Conservation (phyloP, 768 basidiomycete species). For the Megacollybia marginata region DNA sequence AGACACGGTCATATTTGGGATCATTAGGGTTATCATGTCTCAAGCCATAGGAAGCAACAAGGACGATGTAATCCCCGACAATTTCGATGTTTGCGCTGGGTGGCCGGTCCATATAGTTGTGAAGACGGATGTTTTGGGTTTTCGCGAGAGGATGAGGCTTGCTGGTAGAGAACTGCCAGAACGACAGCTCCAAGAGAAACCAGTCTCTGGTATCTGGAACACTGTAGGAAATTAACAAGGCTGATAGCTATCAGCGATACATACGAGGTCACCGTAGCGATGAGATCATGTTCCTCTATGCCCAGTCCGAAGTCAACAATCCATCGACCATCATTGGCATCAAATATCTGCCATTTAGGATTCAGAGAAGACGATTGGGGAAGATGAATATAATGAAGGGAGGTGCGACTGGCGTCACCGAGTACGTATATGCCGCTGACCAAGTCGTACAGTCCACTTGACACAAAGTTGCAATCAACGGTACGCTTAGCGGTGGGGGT, state of each 20-base stretch:
- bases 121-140: not conserved
- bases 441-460: not conserved
- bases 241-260: not conserved
- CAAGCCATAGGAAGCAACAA: not conserved
- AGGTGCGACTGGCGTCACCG: not conserved
- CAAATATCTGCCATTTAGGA: not conserved
- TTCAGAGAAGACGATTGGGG: not conserved
- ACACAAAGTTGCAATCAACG: not conserved
- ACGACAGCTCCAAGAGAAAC: not conserved
- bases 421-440: not conserved
- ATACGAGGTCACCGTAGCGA: not conserved
- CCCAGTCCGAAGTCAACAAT: not conserved
- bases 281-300: not conserved
- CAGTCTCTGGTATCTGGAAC: not conserved
- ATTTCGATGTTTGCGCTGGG: not conserved
- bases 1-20: not conserved
- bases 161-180: not conserved
- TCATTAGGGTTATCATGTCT: not conserved
- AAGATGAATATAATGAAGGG: not conserved
- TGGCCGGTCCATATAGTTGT: not conserved
- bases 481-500: not conserved
- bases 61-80: not conserved
- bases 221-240: not conserved
- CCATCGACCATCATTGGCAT: not conserved
- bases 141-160: not conserved